Evolutionary conservation across 306 rosid species (phyloP).

Genomic region (Castanospermum australe): DNA sequence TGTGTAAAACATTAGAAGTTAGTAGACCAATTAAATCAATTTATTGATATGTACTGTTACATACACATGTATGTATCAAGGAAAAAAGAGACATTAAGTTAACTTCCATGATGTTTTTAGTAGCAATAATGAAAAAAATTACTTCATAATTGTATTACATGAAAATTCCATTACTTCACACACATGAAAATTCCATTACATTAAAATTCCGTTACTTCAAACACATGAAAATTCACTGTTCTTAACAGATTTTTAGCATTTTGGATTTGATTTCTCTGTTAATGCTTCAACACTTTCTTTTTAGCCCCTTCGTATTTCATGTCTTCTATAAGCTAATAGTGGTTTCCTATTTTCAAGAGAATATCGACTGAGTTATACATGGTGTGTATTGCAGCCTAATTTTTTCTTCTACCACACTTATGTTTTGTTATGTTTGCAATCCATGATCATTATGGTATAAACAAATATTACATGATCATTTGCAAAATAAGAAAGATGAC

Average conservation of each 20-base stretch:
- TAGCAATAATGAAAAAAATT: neutral
- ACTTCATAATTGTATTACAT: neutral
- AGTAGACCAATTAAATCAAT: neutral
- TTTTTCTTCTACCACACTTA: neutral
- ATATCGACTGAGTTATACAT: neutral
- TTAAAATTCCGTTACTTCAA: neutral
- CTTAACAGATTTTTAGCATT: neutral
- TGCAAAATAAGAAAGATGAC: neutral
- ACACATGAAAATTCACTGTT: neutral
- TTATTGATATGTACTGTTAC: neutral
- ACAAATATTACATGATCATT: conserved; percentile 1
- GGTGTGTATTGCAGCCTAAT: neutral
- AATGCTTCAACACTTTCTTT: neutral
- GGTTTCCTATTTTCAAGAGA: neutral
- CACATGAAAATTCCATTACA: neutral
- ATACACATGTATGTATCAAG: neutral
- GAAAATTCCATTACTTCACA: neutral
- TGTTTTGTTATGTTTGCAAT: conserved; percentile 6
- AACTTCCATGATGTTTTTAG: neutral
- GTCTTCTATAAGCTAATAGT: neutral
- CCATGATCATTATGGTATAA: neutral
- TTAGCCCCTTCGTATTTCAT: neutral
- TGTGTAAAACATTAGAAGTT: neutral
- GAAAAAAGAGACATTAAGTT: neutral
- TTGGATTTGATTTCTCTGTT: neutral